Percentiles rank a stretch among this genome's conserved stretches.
phyloP scores from a whole-genome alignment of 2,329 filamentous ascomycete genomes.

The Rasamsonia emersonii region DNA sequence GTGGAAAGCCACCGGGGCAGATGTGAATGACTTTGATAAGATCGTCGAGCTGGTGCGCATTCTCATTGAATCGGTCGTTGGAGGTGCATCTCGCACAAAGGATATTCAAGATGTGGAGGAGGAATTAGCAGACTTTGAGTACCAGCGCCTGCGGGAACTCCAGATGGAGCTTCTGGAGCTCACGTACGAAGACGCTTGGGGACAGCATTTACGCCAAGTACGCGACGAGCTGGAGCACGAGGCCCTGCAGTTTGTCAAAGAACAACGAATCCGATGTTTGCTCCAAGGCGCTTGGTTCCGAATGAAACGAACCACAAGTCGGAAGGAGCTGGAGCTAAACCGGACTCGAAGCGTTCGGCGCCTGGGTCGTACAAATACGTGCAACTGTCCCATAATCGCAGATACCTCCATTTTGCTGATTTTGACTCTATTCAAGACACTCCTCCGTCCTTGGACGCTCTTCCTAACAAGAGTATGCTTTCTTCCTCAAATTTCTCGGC shows the following conservation, averaged over 20 bases:
- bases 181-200: conserved; percentile 92
- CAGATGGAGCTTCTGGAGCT: conserved; percentile 91
- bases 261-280: conserved; percentile 85
- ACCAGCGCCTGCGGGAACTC: conserved; percentile 65
- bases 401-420: conserved; percentile 82
- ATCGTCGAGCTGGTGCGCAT: conserved; percentile 86
- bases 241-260: conserved; percentile 90
- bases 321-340: conserved; percentile 39
- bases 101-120: conserved; percentile 84
- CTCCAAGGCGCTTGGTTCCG: conserved; percentile 79
- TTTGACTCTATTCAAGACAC: conserved; percentile 58
- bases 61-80: conserved; percentile 79
- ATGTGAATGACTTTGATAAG: conserved; percentile 83
- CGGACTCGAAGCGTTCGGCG: conserved; percentile 31
- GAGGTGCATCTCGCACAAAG: conserved; percentile 69
- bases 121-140: conserved; percentile 76
- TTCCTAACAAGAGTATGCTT: conserved; percentile 61
- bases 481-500: background rate
- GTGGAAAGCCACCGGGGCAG: conserved; percentile 84
- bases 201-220: conserved; percentile 79
- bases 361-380: conserved; percentile 69
- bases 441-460: conserved; percentile 62
- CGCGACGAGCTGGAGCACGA: conserved; percentile 85
- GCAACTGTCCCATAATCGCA: conserved; percentile 80
- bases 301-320: conserved; percentile 42